Base-by-base conservation (phyloP, 768 basidiomycete genomes). In the Boletus rubescentipes region DNA sequence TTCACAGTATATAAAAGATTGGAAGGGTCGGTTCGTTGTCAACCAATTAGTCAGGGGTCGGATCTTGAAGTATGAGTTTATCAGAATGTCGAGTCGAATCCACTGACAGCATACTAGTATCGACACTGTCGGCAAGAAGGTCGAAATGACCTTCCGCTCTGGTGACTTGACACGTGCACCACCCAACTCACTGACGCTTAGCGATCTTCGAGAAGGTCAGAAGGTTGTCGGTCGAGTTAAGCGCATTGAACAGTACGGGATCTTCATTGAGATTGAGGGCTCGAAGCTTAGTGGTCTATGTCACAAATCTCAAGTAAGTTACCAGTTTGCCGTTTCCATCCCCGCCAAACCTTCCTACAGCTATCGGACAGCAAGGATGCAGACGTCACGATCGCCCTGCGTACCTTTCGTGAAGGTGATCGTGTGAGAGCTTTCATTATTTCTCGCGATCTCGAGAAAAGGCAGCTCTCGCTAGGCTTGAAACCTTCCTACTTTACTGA, bases 201-300 rank as follows among this genome's bases (percentile, higher is more conserved):
- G 73, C 32, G 85, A 91, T 67, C 80, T 95, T 45, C 74, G 77
- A 32, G 82, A 84, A 61, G 94, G 91, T 37, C 87, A 94, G 64
- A 93, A 90, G 64, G 79, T 97, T 31, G 77, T 82, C 34, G 93
- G 90, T 6, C 74, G 77, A 23, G 82, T 98, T 52, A 93, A 89
- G 70, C 85, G 81, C 58, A 77, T 95, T 11, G 92, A 95, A 69
- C 80, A 83, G 38, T 98, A 92, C 59, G 96, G 96, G 14, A 76
- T 97, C n/a, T 98, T 98, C 73, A 83, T 99, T 53, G 83, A 86
- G 66, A 87, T 98, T 35, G 82, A 89, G n/a, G 87, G 82, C 16
- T 87, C 91, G 0, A 89, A 87, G 65, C 75, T 98, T 45, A 85
- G 80, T 56, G 96, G 96, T 6, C 78, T 99, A 11, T 99, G 96